phyloP scores from a whole-genome alignment of 768 basidiomycete species.

The Tulasnella sp. region DNA sequence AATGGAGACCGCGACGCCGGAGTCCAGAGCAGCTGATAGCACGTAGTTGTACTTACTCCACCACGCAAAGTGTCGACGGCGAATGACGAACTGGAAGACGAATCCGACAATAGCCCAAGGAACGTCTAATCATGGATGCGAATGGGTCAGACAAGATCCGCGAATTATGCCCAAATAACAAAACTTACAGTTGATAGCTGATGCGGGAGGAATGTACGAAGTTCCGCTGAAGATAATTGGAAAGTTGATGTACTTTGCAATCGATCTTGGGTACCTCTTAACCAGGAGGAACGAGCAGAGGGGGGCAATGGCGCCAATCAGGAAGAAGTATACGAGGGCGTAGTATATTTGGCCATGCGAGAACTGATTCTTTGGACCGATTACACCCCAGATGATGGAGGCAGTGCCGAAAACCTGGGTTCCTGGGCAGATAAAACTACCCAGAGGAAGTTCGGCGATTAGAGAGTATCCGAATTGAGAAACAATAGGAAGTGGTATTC shows the following conservation, averaged over 20 bases:
- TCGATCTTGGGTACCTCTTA: slow-evolving; percentile 52
- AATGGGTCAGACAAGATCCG: slow-evolving; percentile 23
- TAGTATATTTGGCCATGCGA: slow-evolving; percentile 53
- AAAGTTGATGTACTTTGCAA: slow-evolving; percentile 50
- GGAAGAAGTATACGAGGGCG: slow-evolving; percentile 66
- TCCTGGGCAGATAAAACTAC: slow-evolving; percentile 15
- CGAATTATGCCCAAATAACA: slow-evolving; percentile 57
- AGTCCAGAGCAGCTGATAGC: slow-evolving; percentile 60
- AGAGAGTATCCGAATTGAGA: slow-evolving; percentile 22
- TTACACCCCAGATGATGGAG: slow-evolving; percentile 49
- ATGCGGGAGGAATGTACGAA: slow-evolving; percentile 53
- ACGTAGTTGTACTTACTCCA: slow-evolving; percentile 33
- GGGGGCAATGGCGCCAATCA: slow-evolving; percentile 57
- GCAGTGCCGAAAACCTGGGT: slow-evolving; percentile 34
- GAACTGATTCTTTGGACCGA: slow-evolving; percentile 66
- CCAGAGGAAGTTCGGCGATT: slow-evolving; percentile 21
- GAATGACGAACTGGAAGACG: slow-evolving; percentile 20
- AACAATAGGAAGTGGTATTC: not conserved
- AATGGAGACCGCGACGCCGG: slow-evolving; percentile 50
- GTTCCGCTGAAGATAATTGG: slow-evolving; percentile 55
- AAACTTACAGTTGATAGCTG: slow-evolving; percentile 55
- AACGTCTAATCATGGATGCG: not conserved
- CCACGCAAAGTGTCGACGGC: slow-evolving; percentile 19
- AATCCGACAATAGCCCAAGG: slow-evolving; percentile 24
- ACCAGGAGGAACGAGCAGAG: slow-evolving; percentile 42